Conservation (phyloP, 345 rosid genomes). For the Excoecaria agallocha region DNA sequence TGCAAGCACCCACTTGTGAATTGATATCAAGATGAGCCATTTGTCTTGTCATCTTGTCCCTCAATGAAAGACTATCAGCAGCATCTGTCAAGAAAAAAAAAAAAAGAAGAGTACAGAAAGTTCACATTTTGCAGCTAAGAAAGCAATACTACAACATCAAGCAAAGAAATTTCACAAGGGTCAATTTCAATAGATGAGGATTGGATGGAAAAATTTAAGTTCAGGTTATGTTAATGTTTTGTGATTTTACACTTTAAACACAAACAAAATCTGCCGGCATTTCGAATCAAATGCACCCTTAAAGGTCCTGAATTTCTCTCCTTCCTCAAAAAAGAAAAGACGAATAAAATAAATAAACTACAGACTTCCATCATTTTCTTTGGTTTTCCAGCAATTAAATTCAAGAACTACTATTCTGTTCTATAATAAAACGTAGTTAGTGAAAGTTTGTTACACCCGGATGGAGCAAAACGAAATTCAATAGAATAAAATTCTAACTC, state of each 20-base stretch:
- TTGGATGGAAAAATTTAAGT: not conserved
- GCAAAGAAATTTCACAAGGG: not conserved
- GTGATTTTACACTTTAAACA: not conserved
- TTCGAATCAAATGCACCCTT: not conserved
- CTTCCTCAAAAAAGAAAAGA: not conserved
- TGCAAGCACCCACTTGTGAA: conserved; percentile 81
- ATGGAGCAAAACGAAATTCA: not conserved
- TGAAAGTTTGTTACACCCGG: no score
- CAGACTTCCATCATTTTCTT: not conserved
- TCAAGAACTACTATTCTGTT: not conserved
- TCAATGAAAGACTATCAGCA: conserved; percentile 38
- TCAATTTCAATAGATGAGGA: not conserved
- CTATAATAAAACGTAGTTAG: not conserved
- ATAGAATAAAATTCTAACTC: not conserved
- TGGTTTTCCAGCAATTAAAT: not conserved
- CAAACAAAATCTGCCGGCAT: not conserved
- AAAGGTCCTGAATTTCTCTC: not conserved
- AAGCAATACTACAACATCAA: not conserved
- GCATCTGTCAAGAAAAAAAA: conserved; percentile 4
- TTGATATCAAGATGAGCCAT: conserved; percentile 70
- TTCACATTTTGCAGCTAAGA: not conserved
- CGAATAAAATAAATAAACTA: not conserved
- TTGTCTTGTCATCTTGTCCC: conserved; percentile 54
- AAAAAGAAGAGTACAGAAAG: not conserved
- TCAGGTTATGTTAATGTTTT: not conserved